Conservation (phyloP, 805 yeast species). For the Candida sphagnicola region DNA sequence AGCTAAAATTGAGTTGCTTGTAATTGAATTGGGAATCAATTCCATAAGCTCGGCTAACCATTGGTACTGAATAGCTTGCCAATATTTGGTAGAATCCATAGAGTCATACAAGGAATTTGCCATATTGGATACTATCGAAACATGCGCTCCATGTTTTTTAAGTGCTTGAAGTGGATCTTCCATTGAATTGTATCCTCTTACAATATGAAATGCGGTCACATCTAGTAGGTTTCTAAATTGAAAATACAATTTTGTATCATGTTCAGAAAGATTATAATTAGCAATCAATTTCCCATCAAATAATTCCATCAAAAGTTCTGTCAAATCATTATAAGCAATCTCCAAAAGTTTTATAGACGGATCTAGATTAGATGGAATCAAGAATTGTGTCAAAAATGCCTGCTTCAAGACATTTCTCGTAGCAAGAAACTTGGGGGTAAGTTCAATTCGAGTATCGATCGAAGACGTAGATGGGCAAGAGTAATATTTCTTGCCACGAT, state of each 20-base stretch:
- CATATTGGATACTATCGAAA: slow-evolving; percentile 39
- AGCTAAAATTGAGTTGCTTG: slow-evolving; percentile 11
- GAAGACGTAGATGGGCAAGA: slow-evolving; percentile 23
- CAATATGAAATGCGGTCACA: slow-evolving; percentile 57
- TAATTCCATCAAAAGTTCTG: slow-evolving; percentile 16
- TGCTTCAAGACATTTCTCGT: slow-evolving; percentile 35
- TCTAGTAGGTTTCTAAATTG: slow-evolving; percentile 52
- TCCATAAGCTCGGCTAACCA: slow-evolving; percentile 60
- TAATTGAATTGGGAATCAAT: slow-evolving; percentile 42
- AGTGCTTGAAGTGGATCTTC: slow-evolving; percentile 59
- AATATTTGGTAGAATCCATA: slow-evolving; percentile 23
- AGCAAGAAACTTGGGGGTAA: slow-evolving; percentile 36
- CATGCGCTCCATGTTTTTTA: slow-evolving; percentile 61
- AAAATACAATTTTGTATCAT: slow-evolving; percentile 24
- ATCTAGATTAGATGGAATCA: slow-evolving; percentile 31
- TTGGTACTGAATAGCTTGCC: slow-evolving; percentile 63
- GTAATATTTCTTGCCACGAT: slow-evolving; percentile 34
- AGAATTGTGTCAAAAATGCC: slow-evolving; percentile 29
- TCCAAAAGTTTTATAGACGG: slow-evolving; percentile 26
- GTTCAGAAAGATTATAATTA: slow-evolving; percentile 15
- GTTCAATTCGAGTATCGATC: slow-evolving; percentile 24
- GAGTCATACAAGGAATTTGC: slow-evolving; percentile 25
- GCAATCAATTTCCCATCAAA: slow-evolving; percentile 8
- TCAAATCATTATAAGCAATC: slow-evolving; percentile 27
- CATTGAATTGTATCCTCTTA: slow-evolving; percentile 54